These are phyloP conservation scores for Syzygium syzygioides DNA, from an alignment of 441 rosid species.

Conservation along the genomic window DNA sequence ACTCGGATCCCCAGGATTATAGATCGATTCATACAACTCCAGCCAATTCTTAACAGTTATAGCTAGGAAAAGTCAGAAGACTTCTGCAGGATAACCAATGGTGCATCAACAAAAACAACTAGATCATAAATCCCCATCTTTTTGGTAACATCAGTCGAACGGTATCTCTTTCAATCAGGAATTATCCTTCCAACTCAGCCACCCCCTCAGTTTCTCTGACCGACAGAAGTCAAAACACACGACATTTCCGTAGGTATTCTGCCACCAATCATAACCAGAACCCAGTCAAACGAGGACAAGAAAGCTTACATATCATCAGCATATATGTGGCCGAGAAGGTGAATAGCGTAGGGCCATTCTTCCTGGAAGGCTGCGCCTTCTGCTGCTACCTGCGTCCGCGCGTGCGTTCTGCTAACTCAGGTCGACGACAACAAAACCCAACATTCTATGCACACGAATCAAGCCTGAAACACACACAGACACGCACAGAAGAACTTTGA, in stretches of 20 bases:
- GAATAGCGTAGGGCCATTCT: constrained; percentile 86
- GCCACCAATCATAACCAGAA: not conserved
- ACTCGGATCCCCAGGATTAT: not conserved
- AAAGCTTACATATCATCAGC: constrained; percentile 55
- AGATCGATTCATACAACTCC: not conserved
- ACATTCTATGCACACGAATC: not conserved
- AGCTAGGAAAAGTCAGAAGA: not conserved
- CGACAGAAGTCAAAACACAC: not conserved
- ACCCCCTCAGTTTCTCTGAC: not conserved
- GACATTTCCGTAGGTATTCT: not conserved
- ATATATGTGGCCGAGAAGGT: constrained; percentile 75
- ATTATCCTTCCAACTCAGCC: not conserved
- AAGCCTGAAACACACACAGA: not conserved
- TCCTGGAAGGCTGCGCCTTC: constrained; percentile 65
- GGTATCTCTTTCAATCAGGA: not conserved
- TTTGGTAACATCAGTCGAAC: not conserved
- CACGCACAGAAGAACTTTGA: not conserved
- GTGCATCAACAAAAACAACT: not conserved
- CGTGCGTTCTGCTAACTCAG: not conserved
- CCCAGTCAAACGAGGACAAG: not conserved
- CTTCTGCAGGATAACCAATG: not conserved
- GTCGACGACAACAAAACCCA: not conserved
- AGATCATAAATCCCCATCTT: too few relatives aligned
- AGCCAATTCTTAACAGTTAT: not conserved
- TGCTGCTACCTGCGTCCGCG: constrained; percentile 41